Evolutionary conservation across 2,329 filamentous ascomycete species (phyloP).

Genomic region (Epichloe coenophiala): DNA sequence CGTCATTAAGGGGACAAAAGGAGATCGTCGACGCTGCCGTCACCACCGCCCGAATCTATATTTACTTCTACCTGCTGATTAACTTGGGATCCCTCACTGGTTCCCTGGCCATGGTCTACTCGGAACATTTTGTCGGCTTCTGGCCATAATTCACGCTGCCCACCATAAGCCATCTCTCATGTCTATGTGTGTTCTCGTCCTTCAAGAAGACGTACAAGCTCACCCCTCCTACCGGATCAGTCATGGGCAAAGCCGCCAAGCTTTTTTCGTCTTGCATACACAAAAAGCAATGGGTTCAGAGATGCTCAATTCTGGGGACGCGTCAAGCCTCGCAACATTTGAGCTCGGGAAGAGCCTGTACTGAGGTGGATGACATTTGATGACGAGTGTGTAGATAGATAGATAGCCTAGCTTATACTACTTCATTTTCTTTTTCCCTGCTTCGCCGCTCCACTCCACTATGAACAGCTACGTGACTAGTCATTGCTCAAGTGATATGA

Average conservation of each 20-base stretch:
- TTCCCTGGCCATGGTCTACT: constrained; percentile 56
- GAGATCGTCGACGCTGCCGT: constrained; percentile 53
- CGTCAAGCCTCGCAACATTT: constrained; percentile 54
- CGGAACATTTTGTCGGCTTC: constrained; percentile 63
- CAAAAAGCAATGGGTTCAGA: constrained; percentile 39
- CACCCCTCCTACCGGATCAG: not conserved
- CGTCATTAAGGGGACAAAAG: constrained; percentile 45
- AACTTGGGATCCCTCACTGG: constrained; percentile 54
- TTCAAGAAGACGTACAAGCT: not conserved
- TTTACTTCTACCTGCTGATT: constrained; percentile 61
- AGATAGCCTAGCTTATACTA: too few relatives aligned
- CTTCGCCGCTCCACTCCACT: too few relatives aligned
- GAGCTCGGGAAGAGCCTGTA: constrained; percentile 27
- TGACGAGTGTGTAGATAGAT: constrained; percentile 30
- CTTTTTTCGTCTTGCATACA: constrained; percentile 34
- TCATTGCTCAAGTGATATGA: too few relatives aligned
- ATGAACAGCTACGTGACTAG: too few relatives aligned
- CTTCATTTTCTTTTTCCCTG: too few relatives aligned
- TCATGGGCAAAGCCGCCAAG: not conserved
- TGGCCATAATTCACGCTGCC: constrained; percentile 59
- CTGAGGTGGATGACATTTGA: constrained; percentile 67
- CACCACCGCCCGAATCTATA: constrained; percentile 49
- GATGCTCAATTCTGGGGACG: constrained; percentile 37
- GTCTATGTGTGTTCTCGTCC: constrained; percentile 12
- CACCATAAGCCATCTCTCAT: constrained; percentile 49